Base-by-base conservation (phyloP, 1,284 basidiomycete species). In the Filobasidium uniguttulatum region DNA sequence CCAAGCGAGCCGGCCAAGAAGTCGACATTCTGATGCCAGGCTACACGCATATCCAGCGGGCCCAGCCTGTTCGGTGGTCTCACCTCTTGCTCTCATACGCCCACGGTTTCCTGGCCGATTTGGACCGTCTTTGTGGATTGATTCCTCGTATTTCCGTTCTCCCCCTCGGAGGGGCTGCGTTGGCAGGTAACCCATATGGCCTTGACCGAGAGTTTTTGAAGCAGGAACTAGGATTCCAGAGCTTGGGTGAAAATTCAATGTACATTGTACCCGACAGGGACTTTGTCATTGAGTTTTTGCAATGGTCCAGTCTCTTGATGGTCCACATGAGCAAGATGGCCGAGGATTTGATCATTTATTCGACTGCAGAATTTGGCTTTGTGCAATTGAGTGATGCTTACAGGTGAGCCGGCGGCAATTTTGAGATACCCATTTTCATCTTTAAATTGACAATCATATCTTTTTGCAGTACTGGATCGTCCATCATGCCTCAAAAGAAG, bases 401-500 rank as follows among this genome's bases (percentile, higher is more conserved):
- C 71, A 88, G 84, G 86, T 87, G 49, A 38, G 70, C 54, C 25
- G 48, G 4, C 19, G 9, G n/a, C 36, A 19, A n/a, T 4, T 38
- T 6, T 4, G 19, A 3, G 23, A 3, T 3, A 6, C 20, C 14
- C 20, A 25, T 9, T 35, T 12, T 29, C 8, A n/a, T 31, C 17
- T 12, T 26, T n/a, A 20, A 28, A 17, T 6, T 8, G 25, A 9
- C 20, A 17, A 22, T 46, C 5, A 40, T 31, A n/a, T 2, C 19
- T 17, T 44, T 19, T 17, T 17, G 14, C 55, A 91, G 88, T 67
- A 98, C 93, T 30, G 93, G 93, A 10, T 96, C 91, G 35, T 96
- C 90, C 57, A 97, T 98, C 66, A 98, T 98, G 93, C 93, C 93
- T 1, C 93, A 98, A 67, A 97, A 98, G 75, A 97, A 98, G 74